Percentiles rank a stretch among this genome's conserved stretches.
Evolutionary conservation across 208 protist genomes (phyloP).

Genomic region (Leptomonas seymouri): DNA sequence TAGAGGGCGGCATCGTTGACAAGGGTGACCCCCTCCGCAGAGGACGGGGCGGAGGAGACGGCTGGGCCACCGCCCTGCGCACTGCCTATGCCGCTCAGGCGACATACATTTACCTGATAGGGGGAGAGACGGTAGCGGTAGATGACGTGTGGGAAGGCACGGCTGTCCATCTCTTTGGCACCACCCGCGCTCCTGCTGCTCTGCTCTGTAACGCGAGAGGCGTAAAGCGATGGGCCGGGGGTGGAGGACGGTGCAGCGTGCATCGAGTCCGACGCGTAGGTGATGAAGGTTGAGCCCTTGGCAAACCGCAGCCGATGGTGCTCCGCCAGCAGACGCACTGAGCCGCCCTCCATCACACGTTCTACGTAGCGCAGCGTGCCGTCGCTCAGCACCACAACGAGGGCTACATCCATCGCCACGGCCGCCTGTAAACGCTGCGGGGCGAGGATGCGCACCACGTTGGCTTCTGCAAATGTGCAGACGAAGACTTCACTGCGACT

Average conservation of each 20-base stretch:
- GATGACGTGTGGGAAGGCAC: slow-evolving; percentile 55
- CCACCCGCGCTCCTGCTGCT: too few relatives aligned
- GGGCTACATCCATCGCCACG: slow-evolving; percentile 65
- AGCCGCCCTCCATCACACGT: slow-evolving; percentile 55
- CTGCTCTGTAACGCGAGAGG: too few relatives aligned
- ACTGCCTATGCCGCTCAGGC: slow-evolving; percentile 2
- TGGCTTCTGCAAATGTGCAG: slow-evolving; percentile 35
- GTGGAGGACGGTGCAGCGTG: too few relatives aligned
- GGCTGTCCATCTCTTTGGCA: neutral
- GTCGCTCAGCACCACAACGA: slow-evolving; percentile 60
- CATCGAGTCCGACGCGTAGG: slow-evolving; percentile 2
- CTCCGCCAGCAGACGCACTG: slow-evolving; percentile 50
- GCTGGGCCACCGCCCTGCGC: neutral
- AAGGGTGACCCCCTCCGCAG: slow-evolving; percentile 5
- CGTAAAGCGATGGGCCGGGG: too few relatives aligned
- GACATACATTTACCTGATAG: slow-evolving; percentile 27
- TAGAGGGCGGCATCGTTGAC: slow-evolving; percentile 30
- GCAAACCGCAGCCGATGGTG: slow-evolving; percentile 39
- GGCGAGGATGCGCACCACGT: slow-evolving; percentile 63
- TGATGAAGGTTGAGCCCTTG: neutral
- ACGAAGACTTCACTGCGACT: slow-evolving; percentile 43
- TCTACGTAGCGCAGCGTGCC: slow-evolving; percentile 64
- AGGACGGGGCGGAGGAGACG: neutral
- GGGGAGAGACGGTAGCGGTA: slow-evolving; percentile 66
- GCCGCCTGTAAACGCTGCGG: slow-evolving; percentile 56